Conservation (phyloP, 202 grass and related monocot species). For the Elaeis oleifera region DNA sequence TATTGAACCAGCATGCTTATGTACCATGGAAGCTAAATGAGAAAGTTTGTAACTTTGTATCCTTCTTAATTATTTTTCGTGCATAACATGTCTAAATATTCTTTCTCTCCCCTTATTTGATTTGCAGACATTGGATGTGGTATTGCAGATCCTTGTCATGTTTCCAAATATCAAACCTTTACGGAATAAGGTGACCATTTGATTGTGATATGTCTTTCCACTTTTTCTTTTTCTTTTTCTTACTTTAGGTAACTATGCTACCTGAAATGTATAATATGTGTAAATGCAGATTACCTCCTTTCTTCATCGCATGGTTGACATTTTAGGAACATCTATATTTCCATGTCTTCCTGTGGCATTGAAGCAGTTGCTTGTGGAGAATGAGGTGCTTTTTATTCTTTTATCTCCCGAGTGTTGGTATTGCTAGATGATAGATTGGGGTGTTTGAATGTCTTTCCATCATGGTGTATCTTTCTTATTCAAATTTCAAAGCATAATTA, state of each 20-base stretch:
- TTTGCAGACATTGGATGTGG: constrained; percentile 66
- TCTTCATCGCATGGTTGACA: constrained; percentile 95
- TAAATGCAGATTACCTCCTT: constrained; percentile 71
- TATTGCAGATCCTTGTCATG: constrained; percentile 62
- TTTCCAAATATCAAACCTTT: constrained; percentile 65
- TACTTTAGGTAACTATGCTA: background rate
- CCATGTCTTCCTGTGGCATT: constrained; percentile 56
- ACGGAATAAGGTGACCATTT: constrained; percentile 61
- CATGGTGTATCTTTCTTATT: no score
- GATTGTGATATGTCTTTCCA: constrained; percentile 1
- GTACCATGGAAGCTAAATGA: background rate
- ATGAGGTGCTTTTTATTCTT: constrained; percentile 51
- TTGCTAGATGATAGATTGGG: background rate
- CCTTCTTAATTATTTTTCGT: no score
- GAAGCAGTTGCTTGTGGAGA: constrained; percentile 67
- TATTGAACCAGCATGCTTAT: background rate
- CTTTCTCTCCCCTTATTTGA: constrained; percentile 21
- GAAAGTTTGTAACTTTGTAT: background rate
- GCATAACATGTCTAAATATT: background rate
- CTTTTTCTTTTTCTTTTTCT: constrained; percentile 6
- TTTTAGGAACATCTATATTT: constrained; percentile 73
- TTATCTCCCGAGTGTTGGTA: background rate
- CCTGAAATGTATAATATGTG: no score
- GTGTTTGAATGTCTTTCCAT: background rate
- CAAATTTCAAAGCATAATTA: no score